Percentiles rank a stretch among this genome's conserved stretches.
phyloP scores from a whole-genome alignment of 2,329 filamentous ascomycete species.

The Laburnicola sp. region DNA sequence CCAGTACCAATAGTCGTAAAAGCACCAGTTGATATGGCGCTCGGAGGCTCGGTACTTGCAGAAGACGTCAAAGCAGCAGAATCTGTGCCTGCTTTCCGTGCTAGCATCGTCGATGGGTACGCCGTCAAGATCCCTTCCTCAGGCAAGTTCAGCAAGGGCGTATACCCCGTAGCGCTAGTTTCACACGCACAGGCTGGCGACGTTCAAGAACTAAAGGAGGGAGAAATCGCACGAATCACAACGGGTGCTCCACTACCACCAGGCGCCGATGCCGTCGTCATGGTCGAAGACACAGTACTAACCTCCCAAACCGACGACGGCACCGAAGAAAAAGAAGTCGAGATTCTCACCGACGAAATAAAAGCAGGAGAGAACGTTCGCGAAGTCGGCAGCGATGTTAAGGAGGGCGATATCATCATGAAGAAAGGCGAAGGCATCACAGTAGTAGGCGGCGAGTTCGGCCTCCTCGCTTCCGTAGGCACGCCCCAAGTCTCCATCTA shows the following conservation, averaged over 20 bases:
- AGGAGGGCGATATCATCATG: slow-evolving; percentile 69
- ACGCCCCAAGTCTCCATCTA: slow-evolving; percentile 71
- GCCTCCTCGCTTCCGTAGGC: slow-evolving; percentile 83
- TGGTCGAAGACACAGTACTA: slow-evolving; percentile 92
- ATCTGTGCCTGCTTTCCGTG: slow-evolving; percentile 87
- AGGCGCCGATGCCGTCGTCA: slow-evolving; percentile 87
- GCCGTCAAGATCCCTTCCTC: slow-evolving; percentile 54
- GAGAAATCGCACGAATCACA: slow-evolving; percentile 86
- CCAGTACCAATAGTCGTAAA: slow-evolving; percentile 63
- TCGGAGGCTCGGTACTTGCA: slow-evolving; percentile 79
- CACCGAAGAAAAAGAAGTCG: slow-evolving; percentile 81
- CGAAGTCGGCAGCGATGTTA: slow-evolving; percentile 86
- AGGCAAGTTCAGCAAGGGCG: slow-evolving; percentile 64
- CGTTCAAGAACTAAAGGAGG: slow-evolving; percentile 65
- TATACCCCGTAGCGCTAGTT: slow-evolving; percentile 83
- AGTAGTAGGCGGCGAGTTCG: slow-evolving; percentile 85
- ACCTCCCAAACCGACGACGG: slow-evolving; percentile 76
- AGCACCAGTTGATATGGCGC: slow-evolving; percentile 62
- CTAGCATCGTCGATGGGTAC: slow-evolving; percentile 97
- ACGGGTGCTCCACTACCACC: slow-evolving; percentile 89
- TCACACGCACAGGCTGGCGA: slow-evolving; percentile 81
- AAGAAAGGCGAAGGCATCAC: slow-evolving; percentile 80
- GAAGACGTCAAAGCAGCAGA: slow-evolving; percentile 79
- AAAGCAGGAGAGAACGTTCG: slow-evolving; percentile 83
- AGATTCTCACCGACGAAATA: slow-evolving; percentile 79